Conservation (phyloP, 2,329 filamentous ascomycete species). For the Teratosphaeria zuluensis region DNA sequence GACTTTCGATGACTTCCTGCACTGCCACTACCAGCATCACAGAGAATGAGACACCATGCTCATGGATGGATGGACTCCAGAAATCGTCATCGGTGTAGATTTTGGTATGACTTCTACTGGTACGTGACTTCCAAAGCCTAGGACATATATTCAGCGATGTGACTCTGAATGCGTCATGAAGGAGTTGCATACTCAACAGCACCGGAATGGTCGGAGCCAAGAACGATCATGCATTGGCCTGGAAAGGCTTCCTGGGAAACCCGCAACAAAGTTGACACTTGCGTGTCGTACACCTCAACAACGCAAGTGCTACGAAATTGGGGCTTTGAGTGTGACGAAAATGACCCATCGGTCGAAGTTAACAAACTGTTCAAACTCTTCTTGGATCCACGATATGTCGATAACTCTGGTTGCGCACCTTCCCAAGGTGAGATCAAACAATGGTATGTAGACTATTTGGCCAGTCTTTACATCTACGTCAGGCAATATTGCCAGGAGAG, state of each 20-base stretch:
- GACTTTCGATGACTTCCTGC: not conserved
- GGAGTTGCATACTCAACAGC: conserved; percentile 9
- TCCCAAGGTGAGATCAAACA: not conserved
- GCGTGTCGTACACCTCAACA: conserved; percentile 5
- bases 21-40: not conserved
- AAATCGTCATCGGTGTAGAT: conserved; percentile 3
- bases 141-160: not conserved
- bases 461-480: conserved; percentile 5
- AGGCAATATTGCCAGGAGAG: conserved; percentile 3
- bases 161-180: not conserved
- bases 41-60: not conserved
- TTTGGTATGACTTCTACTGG: conserved; percentile 2
- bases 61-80: not conserved
- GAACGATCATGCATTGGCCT: conserved; percentile 13
- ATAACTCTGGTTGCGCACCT: not conserved
- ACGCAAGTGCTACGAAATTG: conserved; percentile 4
- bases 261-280: conserved; percentile 14
- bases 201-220: conserved; percentile 11
- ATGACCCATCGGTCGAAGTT: conserved; percentile 4
- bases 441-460: conserved; percentile 11
- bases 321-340: conserved; percentile 12
- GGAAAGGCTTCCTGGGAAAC: conserved; percentile 7
- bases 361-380: conserved; percentile 14
- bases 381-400: conserved; percentile 11
- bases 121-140: not conserved